Base-by-base conservation (phyloP, 2,329 filamentous ascomycete species). In the Colletotrichum sp. region DNA sequence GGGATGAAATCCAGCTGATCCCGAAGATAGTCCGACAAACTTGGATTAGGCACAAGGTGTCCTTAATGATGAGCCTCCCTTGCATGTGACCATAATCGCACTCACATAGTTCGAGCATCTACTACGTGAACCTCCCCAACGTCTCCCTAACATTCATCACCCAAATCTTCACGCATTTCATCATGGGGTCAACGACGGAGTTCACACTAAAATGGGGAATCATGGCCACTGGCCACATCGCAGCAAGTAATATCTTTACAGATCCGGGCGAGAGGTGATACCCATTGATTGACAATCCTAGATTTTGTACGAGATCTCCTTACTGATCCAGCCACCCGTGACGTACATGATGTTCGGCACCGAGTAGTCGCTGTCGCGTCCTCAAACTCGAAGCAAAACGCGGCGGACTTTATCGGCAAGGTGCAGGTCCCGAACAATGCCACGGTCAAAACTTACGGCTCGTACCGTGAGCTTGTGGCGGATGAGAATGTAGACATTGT, bases 401-500 rank as follows among this genome's bases (percentile, higher is more conserved):
- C 95, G 2, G 87, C 90, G 73, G 86, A 91, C 59, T 98, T 98
- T 84, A 88, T 98, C 81, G 86, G 90, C 75, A 90, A 92, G 75
- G 89, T 93, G 38, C 89, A 92, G 72, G 91, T 93, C 16, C 92
- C 93, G 4, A 29, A 16, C 21, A 9, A 57, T 24, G 85, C 88
- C 24, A 87, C 90, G 8, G 93, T 93, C 70, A 91, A 91, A 78
- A 89, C 93, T 8, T 97, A 98, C 81, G 94, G 93, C 71, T 94
- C 93, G 12, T 98, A 98, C 84, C 89, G 92, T 74, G 94, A 95
- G 81, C 90, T 98, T 31, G 95, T 96, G 27, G 89, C 90, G 65
- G 94, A 98, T 81, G 86, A 92, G 8, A 89, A 94, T 78, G 90
- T 98, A 76, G 94, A 98, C 82, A 94, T 97, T 77, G 85, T 98